Percentiles rank a stretch among this genome's conserved stretches.
phyloP scores from a whole-genome alignment of 352 stramenopile genomes.

The Globisporangium uncinulatum region DNA sequence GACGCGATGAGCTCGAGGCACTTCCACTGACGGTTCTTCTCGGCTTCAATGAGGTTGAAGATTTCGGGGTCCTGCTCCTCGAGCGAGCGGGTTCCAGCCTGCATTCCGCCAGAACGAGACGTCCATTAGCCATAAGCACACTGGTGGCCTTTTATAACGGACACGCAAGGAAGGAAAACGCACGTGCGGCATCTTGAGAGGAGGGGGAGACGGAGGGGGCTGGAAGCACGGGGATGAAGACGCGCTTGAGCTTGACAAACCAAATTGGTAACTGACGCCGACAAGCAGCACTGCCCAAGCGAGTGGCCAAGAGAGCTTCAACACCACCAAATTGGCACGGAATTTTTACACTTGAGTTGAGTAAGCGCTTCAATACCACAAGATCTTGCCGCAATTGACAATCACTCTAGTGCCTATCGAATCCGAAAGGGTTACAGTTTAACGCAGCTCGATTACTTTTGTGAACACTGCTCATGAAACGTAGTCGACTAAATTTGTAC shows the following conservation, averaged over 20 bases:
- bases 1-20: constrained; percentile 98
- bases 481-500: not conserved
- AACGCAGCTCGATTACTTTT: no score
- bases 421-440: no score
- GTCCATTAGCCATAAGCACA: no score
- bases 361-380: no score
- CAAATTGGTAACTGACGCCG: constrained; percentile 14
- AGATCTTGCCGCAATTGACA: no score
- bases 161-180: no score
- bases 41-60: constrained; percentile 98
- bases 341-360: no score
- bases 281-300: not conserved
- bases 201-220: not conserved
- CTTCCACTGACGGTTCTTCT: constrained; percentile 98
- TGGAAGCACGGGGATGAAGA: not conserved
- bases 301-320: not conserved
- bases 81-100: constrained; percentile 76
- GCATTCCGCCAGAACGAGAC: not conserved
- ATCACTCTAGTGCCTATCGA: no score
- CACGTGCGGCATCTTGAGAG: constrained; percentile 40
- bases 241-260: constrained; percentile 10
- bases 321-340: not conserved
- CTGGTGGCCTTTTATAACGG: no score
- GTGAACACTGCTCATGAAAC: no score
- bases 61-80: constrained; percentile 96